These are phyloP conservation scores for Gracilaria caudata DNA, from an alignment of 23 red algal species.

Conservation along the genomic window DNA sequence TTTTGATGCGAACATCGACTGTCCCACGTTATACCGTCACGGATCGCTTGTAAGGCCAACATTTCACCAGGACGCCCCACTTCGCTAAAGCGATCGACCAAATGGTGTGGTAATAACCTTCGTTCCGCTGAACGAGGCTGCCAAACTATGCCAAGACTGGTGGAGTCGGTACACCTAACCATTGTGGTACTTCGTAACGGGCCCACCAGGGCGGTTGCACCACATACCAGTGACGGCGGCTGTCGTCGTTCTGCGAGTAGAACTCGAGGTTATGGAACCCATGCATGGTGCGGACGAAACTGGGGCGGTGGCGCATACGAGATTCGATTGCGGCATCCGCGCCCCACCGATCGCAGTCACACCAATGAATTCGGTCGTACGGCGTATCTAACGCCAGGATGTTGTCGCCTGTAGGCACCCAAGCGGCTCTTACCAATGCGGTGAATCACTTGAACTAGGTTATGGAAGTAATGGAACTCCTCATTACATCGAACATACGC, in stretches of 20 bases:
- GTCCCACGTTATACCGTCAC: constrained; percentile 3
- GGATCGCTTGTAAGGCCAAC: not conserved
- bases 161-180: not conserved
- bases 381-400: not conserved
- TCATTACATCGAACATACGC: not conserved
- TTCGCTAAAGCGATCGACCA: not conserved
- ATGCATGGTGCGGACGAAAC: not conserved
- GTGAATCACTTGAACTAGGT: not conserved
- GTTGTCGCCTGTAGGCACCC: too few species aligned
- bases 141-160: not conserved
- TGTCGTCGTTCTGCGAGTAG: not conserved
- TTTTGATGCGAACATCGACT: not conserved
- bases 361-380: not conserved
- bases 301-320: not conserved
- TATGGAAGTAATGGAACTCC: not conserved
- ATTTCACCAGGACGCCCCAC: constrained; percentile 14
- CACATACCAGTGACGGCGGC: not conserved
- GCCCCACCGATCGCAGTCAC: not conserved
- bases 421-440: too few species aligned
- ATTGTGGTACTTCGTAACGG: not conserved
- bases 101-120: not conserved
- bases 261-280: not conserved
- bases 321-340: not conserved
- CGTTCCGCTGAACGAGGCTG: not conserved
- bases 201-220: not conserved